Evolutionary conservation across 1,139 yeast genomes (phyloP), one percentile per base, ranked within the genome.

Genomic region (Maudiozyma humilis): DNA sequence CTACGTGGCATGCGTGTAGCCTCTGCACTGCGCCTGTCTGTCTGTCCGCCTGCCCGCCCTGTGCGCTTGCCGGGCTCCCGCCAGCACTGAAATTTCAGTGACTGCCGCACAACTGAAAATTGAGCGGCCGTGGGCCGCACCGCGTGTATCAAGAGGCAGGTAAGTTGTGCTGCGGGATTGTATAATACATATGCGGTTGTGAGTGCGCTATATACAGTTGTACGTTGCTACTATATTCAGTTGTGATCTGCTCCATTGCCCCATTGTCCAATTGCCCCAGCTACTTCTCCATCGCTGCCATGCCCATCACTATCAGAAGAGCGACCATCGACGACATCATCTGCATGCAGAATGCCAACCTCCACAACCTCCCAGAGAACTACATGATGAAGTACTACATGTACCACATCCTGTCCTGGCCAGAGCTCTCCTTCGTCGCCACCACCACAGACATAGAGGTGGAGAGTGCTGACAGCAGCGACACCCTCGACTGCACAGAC

Each of bases 361-460:
- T 91, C 63, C 86, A 84, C 54, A 91, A 91, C 59, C 71, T 91
- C 53, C 98, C 99, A 3, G 99, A 91, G 64, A 91, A 91, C 66
- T 91, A 91, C 62, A 83, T 84, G 53, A 70, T 89, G 66, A 89
- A 89, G 66, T 91, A 89, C 66, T 91, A 89, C 65, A 76, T 93
- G 75, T 91, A 91, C 64, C 99, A 91, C 64, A 76, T 88, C 16
- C 69, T 89, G 46, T 82, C 96, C 36, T 91, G 98, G 98, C 98
- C 99, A 2, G 96, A 91, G 63, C 94, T 95, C 6, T 86, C 96
- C 41, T 91, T 82, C 68, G 98, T 91, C 31, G 98, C 98, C 19
- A 82, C 93, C 1, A 85, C 93, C 1, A 79, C 75, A 2, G 75
- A 71, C 43, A 56, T 66, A 14, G 62, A 65, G 13, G 62, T 59